Conservation (phyloP, 2,329 filamentous ascomycete species). For the Xylaria sp. region DNA sequence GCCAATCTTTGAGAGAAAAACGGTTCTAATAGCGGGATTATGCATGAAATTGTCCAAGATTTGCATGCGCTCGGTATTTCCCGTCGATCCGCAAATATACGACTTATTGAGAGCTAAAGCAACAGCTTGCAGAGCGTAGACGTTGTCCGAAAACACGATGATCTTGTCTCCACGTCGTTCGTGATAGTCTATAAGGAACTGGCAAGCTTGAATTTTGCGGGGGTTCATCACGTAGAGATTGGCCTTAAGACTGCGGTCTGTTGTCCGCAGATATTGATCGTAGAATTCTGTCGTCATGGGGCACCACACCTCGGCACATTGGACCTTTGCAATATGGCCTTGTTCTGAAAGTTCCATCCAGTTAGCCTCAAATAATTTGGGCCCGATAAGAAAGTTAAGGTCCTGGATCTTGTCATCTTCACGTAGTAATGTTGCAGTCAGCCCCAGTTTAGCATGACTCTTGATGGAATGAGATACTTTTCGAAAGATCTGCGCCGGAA, state of each 20-base stretch:
- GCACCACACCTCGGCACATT: conserved; percentile 99
- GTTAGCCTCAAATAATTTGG: conserved; percentile 97
- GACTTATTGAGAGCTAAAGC: conserved; percentile 85
- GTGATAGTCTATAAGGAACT: conserved; percentile 98
- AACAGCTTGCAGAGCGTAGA: conserved; percentile 89
- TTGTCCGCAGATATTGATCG: conserved; percentile 80
- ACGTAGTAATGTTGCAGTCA: conserved; percentile 92
- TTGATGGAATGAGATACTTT: conserved; percentile 94
- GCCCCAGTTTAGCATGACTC: conserved; percentile 91
- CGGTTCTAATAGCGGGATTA: conserved; percentile 87
- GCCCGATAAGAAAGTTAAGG: conserved; percentile 95
- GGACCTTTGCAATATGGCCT: conserved; percentile 95
- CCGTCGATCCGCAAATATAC: conserved; percentile 91
- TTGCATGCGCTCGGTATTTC: conserved; percentile 83
- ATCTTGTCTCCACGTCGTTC: conserved; percentile 95
- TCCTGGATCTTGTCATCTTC: conserved; percentile 99
- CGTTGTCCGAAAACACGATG: conserved; percentile 97
- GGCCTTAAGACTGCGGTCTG: conserved; percentile 51
- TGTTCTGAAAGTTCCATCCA: conserved; percentile 99
- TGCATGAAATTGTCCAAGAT: conserved; percentile 96
- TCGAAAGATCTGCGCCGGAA: conserved; percentile 95
- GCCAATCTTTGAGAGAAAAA: conserved; percentile 97
- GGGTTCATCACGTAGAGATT: conserved; percentile 96
- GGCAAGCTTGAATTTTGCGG: conserved; percentile 94
- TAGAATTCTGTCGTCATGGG: conserved; percentile 99